Evolutionary conservation across 257 asterid genomes (phyloP).

Genomic region (Solanum pimpinellifolium): DNA sequence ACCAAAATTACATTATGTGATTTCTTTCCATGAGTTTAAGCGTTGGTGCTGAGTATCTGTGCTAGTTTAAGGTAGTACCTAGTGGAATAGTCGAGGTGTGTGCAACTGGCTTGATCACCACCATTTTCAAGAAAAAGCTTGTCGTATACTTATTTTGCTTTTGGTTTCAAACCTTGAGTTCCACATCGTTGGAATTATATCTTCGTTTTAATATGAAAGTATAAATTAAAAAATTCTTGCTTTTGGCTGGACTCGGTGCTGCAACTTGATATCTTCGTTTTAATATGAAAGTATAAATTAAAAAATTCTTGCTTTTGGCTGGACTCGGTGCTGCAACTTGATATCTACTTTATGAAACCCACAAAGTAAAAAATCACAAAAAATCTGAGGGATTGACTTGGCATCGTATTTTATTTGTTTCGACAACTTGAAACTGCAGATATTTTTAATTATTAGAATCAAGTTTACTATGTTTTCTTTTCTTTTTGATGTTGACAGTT

Average conservation of each 20-base stretch:
- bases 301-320: not conserved
- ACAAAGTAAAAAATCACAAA: not conserved
- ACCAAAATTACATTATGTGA: not conserved
- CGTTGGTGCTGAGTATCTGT: not conserved
- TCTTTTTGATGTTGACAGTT: not conserved
- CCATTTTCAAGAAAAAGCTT: not conserved
- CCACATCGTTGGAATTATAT: not conserved
- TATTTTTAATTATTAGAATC: not conserved
- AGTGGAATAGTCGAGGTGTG: not conserved
- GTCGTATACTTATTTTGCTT: not conserved
- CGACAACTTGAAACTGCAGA: not conserved
- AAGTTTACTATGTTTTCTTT: not conserved
- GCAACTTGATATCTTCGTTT: not conserved
- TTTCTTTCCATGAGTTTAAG: not conserved
- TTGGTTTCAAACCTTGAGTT: not conserved
- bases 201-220: not conserved
- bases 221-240: not conserved
- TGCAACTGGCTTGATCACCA: not conserved
- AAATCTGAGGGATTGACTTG: not conserved
- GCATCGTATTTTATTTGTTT: not conserved
- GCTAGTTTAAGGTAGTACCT: not conserved
- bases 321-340: not conserved
- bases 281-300: not conserved
- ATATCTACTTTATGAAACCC: not conserved
- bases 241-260: not conserved